Evolutionary conservation across 495 filamentous ascomycete genomes (phyloP).

Genomic region (Trichoderma virens): DNA sequence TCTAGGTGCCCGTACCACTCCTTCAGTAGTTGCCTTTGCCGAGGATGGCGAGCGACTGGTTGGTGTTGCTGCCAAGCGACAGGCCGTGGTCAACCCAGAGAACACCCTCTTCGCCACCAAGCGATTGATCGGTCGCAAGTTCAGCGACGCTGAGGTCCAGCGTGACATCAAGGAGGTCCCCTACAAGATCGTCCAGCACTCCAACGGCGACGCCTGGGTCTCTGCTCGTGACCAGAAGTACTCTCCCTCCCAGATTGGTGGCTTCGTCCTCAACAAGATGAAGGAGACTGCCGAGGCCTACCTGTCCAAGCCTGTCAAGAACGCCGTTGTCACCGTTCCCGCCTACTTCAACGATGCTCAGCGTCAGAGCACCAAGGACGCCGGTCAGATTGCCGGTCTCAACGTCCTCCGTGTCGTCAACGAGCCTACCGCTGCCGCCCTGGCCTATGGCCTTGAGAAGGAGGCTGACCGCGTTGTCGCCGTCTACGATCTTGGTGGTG

Average conservation of each 20-base stretch:
- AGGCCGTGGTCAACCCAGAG: conserved; percentile 98
- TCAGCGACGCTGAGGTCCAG: conserved; percentile 91
- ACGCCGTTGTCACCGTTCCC: conserved; percentile 92
- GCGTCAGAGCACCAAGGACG: conserved; percentile 96
- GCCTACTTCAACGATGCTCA: conserved; percentile 99
- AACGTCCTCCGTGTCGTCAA: conserved; percentile 96
- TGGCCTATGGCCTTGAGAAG: conserved; percentile 95
- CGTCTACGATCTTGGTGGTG: conserved; percentile 96
- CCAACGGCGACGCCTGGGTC: conserved; percentile 97
- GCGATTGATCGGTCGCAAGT: conserved; percentile 98
- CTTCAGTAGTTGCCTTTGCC: conserved; percentile 93
- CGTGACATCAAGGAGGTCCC: conserved; percentile 97
- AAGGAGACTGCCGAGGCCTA: conserved; percentile 95
- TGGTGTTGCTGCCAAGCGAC: conserved; percentile 96
- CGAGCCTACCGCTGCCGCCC: conserved; percentile 90
- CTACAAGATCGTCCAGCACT: conserved; percentile 98
- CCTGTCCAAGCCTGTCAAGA: conserved; percentile 81
- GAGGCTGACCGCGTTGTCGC: conserved; percentile 83
- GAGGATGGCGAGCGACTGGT: conserved; percentile 95
- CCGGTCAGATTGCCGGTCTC: conserved; percentile 89
- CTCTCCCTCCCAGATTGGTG: conserved; percentile 96
- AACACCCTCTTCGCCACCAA: conserved; percentile 99
- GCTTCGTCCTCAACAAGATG: conserved; percentile 96
- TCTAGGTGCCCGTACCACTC: conserved; percentile 91
- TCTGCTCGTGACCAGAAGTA: conserved; percentile 94